phyloP scores from a whole-genome alignment of 345 rosid species.

The Ceriops decandra region DNA sequence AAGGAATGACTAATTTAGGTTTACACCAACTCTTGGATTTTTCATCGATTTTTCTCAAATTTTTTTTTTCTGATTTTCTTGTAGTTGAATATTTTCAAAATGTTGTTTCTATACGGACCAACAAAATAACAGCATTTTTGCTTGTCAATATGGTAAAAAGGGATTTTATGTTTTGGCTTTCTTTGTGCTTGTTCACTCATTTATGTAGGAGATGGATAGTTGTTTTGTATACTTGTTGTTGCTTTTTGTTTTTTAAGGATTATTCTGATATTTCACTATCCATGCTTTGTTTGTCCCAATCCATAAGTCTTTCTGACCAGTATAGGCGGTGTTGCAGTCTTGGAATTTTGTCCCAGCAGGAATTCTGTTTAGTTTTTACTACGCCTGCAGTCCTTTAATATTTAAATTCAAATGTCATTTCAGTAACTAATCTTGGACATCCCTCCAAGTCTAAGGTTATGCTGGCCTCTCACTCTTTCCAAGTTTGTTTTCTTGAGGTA shows the following conservation, averaged over 20 bases:
- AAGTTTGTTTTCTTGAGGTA: too few species aligned
- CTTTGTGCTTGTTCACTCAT: constrained; percentile 1
- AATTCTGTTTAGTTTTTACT: constrained; percentile 2
- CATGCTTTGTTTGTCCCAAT: constrained; percentile 12
- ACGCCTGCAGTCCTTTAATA: not conserved
- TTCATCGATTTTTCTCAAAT: too few species aligned
- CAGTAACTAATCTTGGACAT: not conserved
- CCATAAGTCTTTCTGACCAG: not conserved
- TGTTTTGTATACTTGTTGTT: constrained; percentile 16
- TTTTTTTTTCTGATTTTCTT: not conserved
- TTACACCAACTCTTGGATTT: too few species aligned
- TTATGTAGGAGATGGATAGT: not conserved
- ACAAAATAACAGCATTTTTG: not conserved
- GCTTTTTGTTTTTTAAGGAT: constrained; percentile 4
- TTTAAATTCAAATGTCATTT: not conserved
- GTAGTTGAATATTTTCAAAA: not conserved
- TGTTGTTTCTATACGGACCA: not conserved
- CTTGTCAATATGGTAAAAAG: not conserved
- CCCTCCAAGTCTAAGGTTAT: too few species aligned
- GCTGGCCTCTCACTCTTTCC: too few species aligned
- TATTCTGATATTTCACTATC: not conserved
- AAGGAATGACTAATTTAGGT: too few species aligned
- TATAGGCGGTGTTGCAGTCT: not conserved
- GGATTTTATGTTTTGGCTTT: constrained; percentile 5
- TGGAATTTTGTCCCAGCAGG: not conserved